Evolutionary conservation across 305 asterid genomes (phyloP), one percentile per base, ranked within the genome.

Genomic region (Andrographis paniculata): DNA sequence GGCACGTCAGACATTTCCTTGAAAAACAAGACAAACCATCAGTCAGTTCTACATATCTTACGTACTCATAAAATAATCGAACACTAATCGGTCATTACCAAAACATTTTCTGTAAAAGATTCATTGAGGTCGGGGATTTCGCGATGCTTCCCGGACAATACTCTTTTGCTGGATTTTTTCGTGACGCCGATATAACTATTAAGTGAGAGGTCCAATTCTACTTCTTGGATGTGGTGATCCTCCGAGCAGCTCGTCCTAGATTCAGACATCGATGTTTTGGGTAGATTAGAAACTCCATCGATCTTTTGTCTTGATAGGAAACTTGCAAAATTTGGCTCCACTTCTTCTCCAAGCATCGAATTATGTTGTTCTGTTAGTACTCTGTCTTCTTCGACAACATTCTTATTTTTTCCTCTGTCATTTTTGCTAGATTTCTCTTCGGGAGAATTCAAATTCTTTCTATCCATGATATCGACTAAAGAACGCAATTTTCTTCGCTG

Each of bases 91-190:
- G n/a, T n/a, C n/a, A n/a, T n/a, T n/a, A n/a, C n/a, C 2, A 4
- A 2, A 2, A 13, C 13, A 6, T 33, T 33, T n/a, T 33, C 38
- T 9, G 13, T 33, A 33, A 33, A 33, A 6, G 13, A 54, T 73
- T 68, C 68, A 28, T 85, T 82, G 58, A 85, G 82, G 59, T 89
- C 97, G 0, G 60, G 70, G 63, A 61, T 76, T 14, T 46, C 57
- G 30, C 62, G 69, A 45, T 18, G 66, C 54, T 55, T 65, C 49
- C 50, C 24, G 31, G 36, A n/a, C 36, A 68, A 51, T 45, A 51
- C 41, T 47, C n/a, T 56, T 9, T 23, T 18, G 4, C 62, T 46
- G 24, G 65, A 50, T 36, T 39, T 55, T 45, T 50, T 61, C 49
- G 60, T 78, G 22, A 40, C 23, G 35, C 48, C 36, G 52, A 46